Evolutionary conservation across 306 rosid species (phyloP), one percentile per base, ranked within the genome.

Genomic region (Sicyos edulis): DNA sequence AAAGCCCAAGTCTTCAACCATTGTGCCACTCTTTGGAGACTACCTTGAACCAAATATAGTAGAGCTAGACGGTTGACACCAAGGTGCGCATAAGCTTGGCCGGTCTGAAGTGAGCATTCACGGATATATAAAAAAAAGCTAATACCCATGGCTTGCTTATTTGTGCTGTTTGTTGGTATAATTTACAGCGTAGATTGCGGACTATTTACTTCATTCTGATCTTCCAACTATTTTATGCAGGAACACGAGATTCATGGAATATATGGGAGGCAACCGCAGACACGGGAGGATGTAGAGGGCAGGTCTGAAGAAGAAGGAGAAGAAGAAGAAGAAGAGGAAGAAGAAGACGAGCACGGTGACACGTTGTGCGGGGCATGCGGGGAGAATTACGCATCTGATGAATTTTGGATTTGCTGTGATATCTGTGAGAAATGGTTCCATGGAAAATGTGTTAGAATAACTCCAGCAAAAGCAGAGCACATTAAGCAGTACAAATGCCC

Each of bases 401-500:
- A n/a, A n/a, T n/a, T n/a, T n/a, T n/a, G n/a, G n/a, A n/a, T n/a
- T n/a, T n/a, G n/a, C n/a, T n/a, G n/a, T n/a, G n/a, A n/a, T n/a
- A n/a, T n/a, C n/a, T n/a, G n/a, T n/a, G n/a, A n/a, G n/a, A n/a
- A n/a, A n/a, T n/a, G n/a, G n/a, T n/a, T n/a, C n/a, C n/a, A n/a
- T n/a, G n/a, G 96, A 54, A 92, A 92, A 76, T 92, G 97, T 34
- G 97, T 92, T 85, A 92, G 87, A 89, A 86, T 92, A 80, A 92
- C 96, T 52, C 96, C 96, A 1, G 95, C 97, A 11, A 88, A 86
- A 84, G 97, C 97, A 6, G 89, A 88, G 84, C 96, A 89, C 79
- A 92, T 92, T 68, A 92, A 89, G 86, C 96, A 92, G 69, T 92
- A 92, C 85, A 92, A 92, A 78, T 92, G 97, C 79, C 97, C 97